These are phyloP conservation scores for Buxus sempervirens DNA, from an alignment of 164 flowering plant species.

Conservation along the genomic window DNA sequence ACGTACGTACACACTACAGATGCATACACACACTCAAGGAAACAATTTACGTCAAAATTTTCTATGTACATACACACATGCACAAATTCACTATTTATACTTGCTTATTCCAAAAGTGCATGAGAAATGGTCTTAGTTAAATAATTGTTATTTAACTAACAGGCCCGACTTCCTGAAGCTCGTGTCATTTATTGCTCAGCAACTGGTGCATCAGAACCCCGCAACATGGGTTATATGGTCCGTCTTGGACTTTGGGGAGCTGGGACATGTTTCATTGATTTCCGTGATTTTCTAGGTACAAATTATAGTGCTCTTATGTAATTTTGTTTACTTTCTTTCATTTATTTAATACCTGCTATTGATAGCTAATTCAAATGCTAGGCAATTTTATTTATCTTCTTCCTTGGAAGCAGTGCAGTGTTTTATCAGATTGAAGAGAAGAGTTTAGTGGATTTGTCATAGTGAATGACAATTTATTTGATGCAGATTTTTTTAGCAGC, in stretches of 20 bases:
- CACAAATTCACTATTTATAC: too few species aligned
- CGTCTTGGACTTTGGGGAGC: constrained; percentile 99
- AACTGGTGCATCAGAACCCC: constrained; percentile 99
- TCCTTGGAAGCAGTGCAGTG: neutral
- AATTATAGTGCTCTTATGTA: neutral
- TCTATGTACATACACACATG: too few species aligned
- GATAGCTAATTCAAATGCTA: neutral
- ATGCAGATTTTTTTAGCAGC: too few species aligned
- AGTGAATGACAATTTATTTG: too few species aligned
- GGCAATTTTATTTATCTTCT: neutral
- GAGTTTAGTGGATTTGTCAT: neutral
- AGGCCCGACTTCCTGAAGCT: constrained; percentile 90
- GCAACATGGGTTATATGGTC: constrained; percentile 97
- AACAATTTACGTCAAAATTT: too few species aligned
- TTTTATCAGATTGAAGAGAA: neutral
- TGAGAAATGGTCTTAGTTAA: neutral
- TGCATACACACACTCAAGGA: too few species aligned
- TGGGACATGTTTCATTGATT: constrained; percentile 74
- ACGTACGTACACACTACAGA: too few species aligned
- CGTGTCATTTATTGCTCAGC: constrained; percentile 98
- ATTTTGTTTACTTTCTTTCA: too few species aligned
- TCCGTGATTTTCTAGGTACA: constrained; percentile 84
- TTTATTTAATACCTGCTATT: neutral
- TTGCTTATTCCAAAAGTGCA: too few species aligned
- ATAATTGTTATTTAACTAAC: constrained; percentile 26